Evolutionary conservation across 352 stramenopile genomes (phyloP).

Genomic region (Phytopythium sindhum): DNA sequence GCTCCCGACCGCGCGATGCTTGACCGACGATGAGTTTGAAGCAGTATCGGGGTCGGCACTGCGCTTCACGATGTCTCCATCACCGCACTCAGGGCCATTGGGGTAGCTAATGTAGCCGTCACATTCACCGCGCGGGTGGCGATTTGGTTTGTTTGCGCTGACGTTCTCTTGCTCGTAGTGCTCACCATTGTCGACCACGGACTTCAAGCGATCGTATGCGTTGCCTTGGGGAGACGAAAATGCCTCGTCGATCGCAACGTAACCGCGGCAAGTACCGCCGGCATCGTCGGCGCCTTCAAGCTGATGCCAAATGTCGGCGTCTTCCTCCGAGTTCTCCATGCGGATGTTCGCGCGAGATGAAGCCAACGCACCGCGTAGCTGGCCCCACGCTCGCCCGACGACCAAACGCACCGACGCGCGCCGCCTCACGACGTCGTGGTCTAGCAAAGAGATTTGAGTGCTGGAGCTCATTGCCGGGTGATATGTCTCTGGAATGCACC

Average conservation of each 20-base stretch:
- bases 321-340: background rate
- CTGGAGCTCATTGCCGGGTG: background rate
- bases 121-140: background rate
- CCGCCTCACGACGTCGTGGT: background rate
- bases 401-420: background rate
- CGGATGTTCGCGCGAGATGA: background rate
- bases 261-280: background rate
- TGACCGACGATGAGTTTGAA: background rate
- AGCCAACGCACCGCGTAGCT: background rate
- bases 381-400: constrained; percentile 1
- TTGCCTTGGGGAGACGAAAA: background rate
- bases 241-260: background rate
- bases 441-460: background rate
- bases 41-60: background rate
- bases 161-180: background rate
- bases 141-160: background rate
- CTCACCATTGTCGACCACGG: background rate
- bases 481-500: background rate
- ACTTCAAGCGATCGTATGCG: background rate
- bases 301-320: background rate
- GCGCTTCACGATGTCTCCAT: background rate
- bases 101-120: background rate
- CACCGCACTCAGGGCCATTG: background rate
- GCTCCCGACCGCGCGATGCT: background rate
- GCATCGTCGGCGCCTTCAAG: background rate